phyloP scores from a whole-genome alignment of 495 filamentous ascomycete genomes.

The Pyrenula massariospora region DNA sequence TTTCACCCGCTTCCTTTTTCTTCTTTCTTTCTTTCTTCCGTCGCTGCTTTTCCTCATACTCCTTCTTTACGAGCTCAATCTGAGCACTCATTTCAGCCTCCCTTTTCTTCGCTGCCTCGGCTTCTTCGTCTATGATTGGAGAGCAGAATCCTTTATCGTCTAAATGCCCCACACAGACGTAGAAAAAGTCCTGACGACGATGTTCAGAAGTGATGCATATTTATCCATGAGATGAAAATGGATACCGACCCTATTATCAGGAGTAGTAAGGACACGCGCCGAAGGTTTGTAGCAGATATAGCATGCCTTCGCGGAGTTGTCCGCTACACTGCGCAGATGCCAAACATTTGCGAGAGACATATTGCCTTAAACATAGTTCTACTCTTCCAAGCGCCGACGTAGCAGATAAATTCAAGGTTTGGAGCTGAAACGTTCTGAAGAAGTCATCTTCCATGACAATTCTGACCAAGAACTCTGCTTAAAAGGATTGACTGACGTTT shows the following conservation, averaged over 20 bases:
- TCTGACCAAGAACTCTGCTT: not conserved
- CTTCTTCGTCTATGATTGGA: conserved; percentile 67
- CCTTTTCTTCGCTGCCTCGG: conserved; percentile 52
- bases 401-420: not conserved
- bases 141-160: conserved; percentile 74
- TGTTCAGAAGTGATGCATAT: not conserved
- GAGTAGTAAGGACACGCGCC: conserved; percentile 75
- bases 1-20: conserved; percentile 39
- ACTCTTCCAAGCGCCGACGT: not conserved
- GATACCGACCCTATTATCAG: conserved; percentile 68
- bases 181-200: conserved; percentile 72
- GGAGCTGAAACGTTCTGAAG: not conserved
- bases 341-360: conserved; percentile 71
- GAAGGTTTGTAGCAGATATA: conserved; percentile 85
- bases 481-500: not conserved
- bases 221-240: not conserved
- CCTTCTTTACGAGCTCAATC: conserved; percentile 68
- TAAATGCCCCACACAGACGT: conserved; percentile 73
- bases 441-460: not conserved
- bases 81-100: conserved; percentile 59
- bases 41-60: conserved; percentile 63
- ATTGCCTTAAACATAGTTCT: not conserved
- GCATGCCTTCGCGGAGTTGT: conserved; percentile 70
- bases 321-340: conserved; percentile 79
- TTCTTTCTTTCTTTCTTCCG: conserved; percentile 49